Base-by-base conservation (phyloP, 2,329 filamentous ascomycete genomes). In the Apiospora malaysiana region DNA sequence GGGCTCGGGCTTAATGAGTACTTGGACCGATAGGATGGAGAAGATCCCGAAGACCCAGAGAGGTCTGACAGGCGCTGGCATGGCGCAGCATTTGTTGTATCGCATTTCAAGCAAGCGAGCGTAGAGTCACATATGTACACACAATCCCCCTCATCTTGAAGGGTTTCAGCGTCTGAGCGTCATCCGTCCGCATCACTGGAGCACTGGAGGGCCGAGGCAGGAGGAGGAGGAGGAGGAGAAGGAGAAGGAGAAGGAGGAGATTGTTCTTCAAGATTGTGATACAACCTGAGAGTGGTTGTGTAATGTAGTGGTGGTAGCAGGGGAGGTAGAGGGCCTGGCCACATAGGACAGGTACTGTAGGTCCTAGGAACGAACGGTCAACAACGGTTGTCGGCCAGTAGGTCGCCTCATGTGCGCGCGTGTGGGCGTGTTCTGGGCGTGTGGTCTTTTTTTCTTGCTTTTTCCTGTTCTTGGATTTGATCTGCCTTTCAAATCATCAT, bases 321-420 rank as follows among this genome's bases (percentile, higher is more conserved):
- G 32, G 56, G 56, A 63, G 56, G 56, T 27, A 32, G 32, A 32
- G 32, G 32, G 32, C 3, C 32, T 32, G 32, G 32, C 49, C 49
- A 56, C 18, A 56, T 12, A 51, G 4, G 8, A 43, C 27, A 21
- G 16, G 16, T 25, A 42, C 8, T 32, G 18, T 43, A 43, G n/a
- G n/a, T 42, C 25, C 40, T 32, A 67, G 65, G 65, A 67, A 46
- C 65, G 65, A 67, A 67, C 65, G 65, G 65, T 67, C 65, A 67
- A 46, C 42, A 67, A 67, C 65, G 65, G 40, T 6, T 46, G 40
- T 27, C 40, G 65, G 65, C 40, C 65, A 43, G 43, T 46, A 32
- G 27, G 56, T 27, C 65, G 40, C 65, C 40, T 67, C 65, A 43
- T 46, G 65, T 12, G 42, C 16, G 42, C 14, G n/a, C n/a, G n/a